phyloP scores from a whole-genome alignment of 495 filamentous ascomycete genomes.

The Penicillium riverlandense region DNA sequence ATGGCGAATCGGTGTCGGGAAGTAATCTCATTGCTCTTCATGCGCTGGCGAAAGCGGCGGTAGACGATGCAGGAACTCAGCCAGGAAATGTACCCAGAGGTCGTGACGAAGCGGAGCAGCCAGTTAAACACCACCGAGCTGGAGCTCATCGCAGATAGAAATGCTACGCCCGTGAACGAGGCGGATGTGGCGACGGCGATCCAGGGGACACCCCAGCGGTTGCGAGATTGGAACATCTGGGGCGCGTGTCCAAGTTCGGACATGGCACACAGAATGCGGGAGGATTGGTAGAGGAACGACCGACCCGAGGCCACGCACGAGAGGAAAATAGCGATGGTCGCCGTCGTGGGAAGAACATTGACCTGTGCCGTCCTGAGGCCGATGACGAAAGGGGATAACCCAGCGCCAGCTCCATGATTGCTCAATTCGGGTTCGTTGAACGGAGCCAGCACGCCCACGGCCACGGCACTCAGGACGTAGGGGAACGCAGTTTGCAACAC shows the following conservation, averaged over 20 bases:
- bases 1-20: slow-evolving; percentile 34
- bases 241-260: slow-evolving; percentile 43
- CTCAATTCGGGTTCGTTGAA: slow-evolving; percentile 47
- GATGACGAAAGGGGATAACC: slow-evolving; percentile 28
- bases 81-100: slow-evolving; percentile 56
- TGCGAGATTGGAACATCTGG: slow-evolving; percentile 33
- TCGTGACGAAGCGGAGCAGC: slow-evolving; percentile 54
- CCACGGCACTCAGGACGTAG: slow-evolving; percentile 53
- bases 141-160: slow-evolving; percentile 20
- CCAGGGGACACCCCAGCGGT: slow-evolving; percentile 40
- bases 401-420: slow-evolving; percentile 43
- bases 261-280: slow-evolving; percentile 42
- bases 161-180: slow-evolving; percentile 33
- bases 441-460: slow-evolving; percentile 49
- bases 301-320: slow-evolving; percentile 65
- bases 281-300: slow-evolving; percentile 51
- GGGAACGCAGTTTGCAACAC: slow-evolving; percentile 40
- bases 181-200: slow-evolving; percentile 29
- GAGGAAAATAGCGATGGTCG: slow-evolving; percentile 63
- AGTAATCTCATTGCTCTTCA: slow-evolving; percentile 29
- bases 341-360: slow-evolving; percentile 51
- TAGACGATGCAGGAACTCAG: slow-evolving; percentile 48
- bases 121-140: slow-evolving; percentile 34
- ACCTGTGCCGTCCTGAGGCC: slow-evolving; percentile 40
- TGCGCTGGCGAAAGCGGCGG: slow-evolving; percentile 46